Conservation (phyloP, 2,329 filamentous ascomycete species). For the Stachybotrys chartarum region DNA sequence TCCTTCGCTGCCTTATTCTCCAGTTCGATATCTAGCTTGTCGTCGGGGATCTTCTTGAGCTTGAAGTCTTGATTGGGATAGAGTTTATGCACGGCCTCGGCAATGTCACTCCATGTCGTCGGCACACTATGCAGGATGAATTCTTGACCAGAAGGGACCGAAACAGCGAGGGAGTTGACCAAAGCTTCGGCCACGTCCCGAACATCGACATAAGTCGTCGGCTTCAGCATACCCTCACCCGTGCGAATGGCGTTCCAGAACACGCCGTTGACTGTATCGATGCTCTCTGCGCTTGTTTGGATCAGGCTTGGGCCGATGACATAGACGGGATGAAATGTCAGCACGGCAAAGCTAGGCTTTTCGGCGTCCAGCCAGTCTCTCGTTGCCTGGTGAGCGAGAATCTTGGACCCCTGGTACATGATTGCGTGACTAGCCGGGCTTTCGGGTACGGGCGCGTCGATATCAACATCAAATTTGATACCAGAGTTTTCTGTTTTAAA, state of each 20-base stretch:
- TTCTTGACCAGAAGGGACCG: background rate
- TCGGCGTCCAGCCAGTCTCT: constrained; percentile 6
- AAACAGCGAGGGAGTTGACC: background rate
- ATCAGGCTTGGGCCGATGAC: constrained; percentile 8
- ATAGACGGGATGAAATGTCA: constrained; percentile 7
- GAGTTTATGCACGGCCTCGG: background rate
- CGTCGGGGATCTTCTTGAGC: background rate
- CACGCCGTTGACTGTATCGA: constrained; percentile 7
- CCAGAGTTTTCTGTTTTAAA: constrained; percentile 1
- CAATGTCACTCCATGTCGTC: background rate
- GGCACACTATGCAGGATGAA: background rate
- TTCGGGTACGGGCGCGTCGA: constrained; percentile 1
- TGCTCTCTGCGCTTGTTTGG: constrained; percentile 15
- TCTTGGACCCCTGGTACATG: constrained; percentile 9
- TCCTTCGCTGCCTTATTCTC: background rate
- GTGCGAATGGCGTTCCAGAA: constrained; percentile 1
- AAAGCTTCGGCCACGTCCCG: background rate
- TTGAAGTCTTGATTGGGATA: background rate
- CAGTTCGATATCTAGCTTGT: background rate
- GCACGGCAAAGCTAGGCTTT: constrained; percentile 3
- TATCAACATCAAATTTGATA: background rate
- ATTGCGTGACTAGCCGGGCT: background rate
- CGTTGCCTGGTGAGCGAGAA: constrained; percentile 8
- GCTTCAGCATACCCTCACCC: background rate
- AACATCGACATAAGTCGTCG: background rate